These are phyloP conservation scores for Penicillium polonicum DNA, from an alignment of 2,329 filamentous ascomycete species.

Conservation along the genomic window DNA sequence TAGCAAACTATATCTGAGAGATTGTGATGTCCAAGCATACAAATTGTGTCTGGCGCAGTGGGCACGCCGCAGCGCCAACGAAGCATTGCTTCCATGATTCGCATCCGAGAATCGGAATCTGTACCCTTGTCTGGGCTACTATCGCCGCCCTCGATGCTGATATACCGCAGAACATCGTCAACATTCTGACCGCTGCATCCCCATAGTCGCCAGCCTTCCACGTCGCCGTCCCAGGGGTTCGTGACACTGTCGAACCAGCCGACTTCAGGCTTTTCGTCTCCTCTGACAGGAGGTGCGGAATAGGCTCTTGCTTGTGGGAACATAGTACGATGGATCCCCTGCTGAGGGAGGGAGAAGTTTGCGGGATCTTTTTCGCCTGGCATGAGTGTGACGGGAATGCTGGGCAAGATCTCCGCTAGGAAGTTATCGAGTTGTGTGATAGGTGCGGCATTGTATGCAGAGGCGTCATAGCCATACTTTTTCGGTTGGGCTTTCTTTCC, in stretches of 20 bases:
- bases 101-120: conserved; percentile 68
- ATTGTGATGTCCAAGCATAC: conserved; percentile 55
- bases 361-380: conserved; percentile 83
- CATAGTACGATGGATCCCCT: conserved; percentile 89
- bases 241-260: conserved; percentile 87
- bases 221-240: conserved; percentile 87
- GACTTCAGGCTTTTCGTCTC: conserved; percentile 44
- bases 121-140: conserved; percentile 24
- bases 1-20: conserved; percentile 1
- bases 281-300: conserved; percentile 40
- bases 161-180: conserved; percentile 89
- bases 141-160: conserved; percentile 52
- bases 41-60: conserved; percentile 92
- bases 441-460: conserved; percentile 81
- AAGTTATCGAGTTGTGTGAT: conserved; percentile 82
- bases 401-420: conserved; percentile 75
- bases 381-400: conserved; percentile 83
- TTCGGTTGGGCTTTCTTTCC: conserved; percentile 58
- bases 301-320: conserved; percentile 75
- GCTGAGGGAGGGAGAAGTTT: conserved; percentile 85
- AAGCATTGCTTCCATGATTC: conserved; percentile 92
- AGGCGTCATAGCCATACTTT: conserved; percentile 93
- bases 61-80: conserved; percentile 89
- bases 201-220: conserved; percentile 85
- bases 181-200: conserved; percentile 90